Evolutionary conservation across 2,329 filamentous ascomycete species (phyloP).

Genomic region (Exophiala sp.): DNA sequence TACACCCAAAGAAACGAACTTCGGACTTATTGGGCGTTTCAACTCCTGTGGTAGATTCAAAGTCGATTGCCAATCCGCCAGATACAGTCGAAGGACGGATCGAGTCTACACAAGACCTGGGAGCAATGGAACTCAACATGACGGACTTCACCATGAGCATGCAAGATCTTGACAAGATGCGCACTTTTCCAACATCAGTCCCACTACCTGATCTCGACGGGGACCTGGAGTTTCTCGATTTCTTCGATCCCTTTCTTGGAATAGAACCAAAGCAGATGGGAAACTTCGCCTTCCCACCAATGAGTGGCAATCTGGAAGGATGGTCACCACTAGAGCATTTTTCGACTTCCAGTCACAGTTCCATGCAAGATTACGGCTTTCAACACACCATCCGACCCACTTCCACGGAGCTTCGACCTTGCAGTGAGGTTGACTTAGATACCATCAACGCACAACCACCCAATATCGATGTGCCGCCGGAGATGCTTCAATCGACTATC

Average conservation of each 20-base stretch:
- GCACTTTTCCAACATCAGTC: conserved; percentile 18
- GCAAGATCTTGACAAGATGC: conserved; percentile 19
- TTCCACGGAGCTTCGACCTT: not conserved
- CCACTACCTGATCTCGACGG: conserved; percentile 19
- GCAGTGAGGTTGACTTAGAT: not conserved
- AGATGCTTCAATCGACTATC: not conserved
- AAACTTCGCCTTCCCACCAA: conserved; percentile 11
- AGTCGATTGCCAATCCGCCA: too few species aligned
- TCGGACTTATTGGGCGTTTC: too few species aligned
- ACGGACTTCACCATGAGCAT: conserved; percentile 12
- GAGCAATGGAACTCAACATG: conserved; percentile 7
- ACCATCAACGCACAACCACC: not conserved
- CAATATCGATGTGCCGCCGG: not conserved
- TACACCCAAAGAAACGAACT: too few species aligned
- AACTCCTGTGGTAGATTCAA: too few species aligned
- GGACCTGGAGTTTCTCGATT: conserved; percentile 21
- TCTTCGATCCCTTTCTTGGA: conserved; percentile 22
- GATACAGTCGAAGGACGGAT: not conserved
- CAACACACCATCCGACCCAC: not conserved
- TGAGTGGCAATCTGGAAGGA: conserved; percentile 11
- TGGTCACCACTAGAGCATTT: conserved; percentile 22
- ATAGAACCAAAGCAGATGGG: conserved; percentile 18
- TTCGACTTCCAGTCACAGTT: conserved; percentile 16
- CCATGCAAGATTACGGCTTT: conserved; percentile 20
- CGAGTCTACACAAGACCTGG: not conserved